Base-by-base conservation (phyloP, 495 filamentous ascomycete species). In the Penicillium soppii region DNA sequence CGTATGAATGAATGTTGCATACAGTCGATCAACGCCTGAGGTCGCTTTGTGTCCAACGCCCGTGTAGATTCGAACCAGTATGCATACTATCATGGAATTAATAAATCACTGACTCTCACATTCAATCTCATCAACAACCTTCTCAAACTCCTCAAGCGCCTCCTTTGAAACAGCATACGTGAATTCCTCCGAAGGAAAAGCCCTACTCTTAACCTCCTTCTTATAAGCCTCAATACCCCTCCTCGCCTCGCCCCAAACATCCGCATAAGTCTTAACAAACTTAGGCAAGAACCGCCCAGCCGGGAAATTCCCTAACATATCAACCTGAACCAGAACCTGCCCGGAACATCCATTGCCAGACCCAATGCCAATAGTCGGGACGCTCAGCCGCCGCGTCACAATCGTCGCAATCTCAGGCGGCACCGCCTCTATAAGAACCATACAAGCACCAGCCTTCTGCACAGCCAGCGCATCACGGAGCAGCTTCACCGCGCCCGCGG, bases 291-390 rank as follows among this genome's bases (percentile, higher is more conserved):
- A 92, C 22, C 94, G 79, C 10, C 94, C 94, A 0, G 91, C 89
- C 3, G 91, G 91, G 63, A 92, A 97, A 66, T 96, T 88, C 22
- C 95, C 92, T 4, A 83, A 79, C 94, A 97, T 96, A 69, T 99
- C 94, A 49, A 92, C 81, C 71, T 97, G 94, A 26, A 99, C 94
- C 7, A 99, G 78, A 13, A 99, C 95, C 65, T 99, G 94, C 0
- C 94, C 94, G 0, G 90, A 92, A 66, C 90, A 95, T 5, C 89
- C 91, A 56, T 88, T 92, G 7, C 94, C 95, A 33, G 94, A 95
- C 9, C 94, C 94, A 58, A 99, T 99, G 20, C 94, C 94, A 60
- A 99, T 97, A 4, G 95, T 97, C 1, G 94, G 94, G 13, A 99
- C 85, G 10, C 76, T 81, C 20, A 97, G 80, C 66, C 89, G 89